Evolutionary conservation across 2,329 filamentous ascomycete species (phyloP), one percentile per base, ranked within the genome.

Genomic region (Teratosphaeria zuluensis): DNA sequence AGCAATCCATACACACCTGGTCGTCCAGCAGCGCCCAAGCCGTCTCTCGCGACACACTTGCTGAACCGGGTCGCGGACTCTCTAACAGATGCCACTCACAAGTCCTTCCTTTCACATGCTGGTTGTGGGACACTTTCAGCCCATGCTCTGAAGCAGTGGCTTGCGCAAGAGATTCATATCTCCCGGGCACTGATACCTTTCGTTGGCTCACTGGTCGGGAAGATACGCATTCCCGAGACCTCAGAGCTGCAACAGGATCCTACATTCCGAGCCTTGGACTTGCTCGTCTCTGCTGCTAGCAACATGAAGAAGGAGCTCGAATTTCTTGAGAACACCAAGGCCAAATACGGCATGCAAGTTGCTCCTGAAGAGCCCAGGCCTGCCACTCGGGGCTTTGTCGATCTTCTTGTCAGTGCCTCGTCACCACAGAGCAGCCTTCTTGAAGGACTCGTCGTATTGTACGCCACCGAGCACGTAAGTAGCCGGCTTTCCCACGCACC

Each of bases 401-500:
- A 84, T 67, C 72, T 84, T 21, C 80, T 89, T 4, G 80, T 84
- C 58, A 79, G 77, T n/a, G 79, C 78, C 3, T 77, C 81, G 12
- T 77, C 78, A 55, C 73, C 78, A 0, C 77, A 75, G 7, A 75
- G 76, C 2, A 78, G 73, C 1, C 69, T 89, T 67, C 73, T 91
- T 2, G 86, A 90, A 69, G 86, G 85, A 5, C 77, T 89, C 61
- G 80, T 89, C 2, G 79, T 89, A n/a, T 80, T 91, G 28, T 92
- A 87, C 84, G 84, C 84, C n/a, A 90, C 86, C 1, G 88, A 92
- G 73, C 83, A 80, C 63, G 77, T 78, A 72, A 53, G 75, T 69
- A 24, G 24, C 30, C 19, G 14, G 16, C 2, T 16, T 11, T n/a
- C n/a, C 42, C 4, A 21, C 16, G 9, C 42, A 16, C 4, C 51